Evolutionary conservation across 345 rosid genomes (phyloP).

Genomic region (Eucalyptus cladocalyx): DNA sequence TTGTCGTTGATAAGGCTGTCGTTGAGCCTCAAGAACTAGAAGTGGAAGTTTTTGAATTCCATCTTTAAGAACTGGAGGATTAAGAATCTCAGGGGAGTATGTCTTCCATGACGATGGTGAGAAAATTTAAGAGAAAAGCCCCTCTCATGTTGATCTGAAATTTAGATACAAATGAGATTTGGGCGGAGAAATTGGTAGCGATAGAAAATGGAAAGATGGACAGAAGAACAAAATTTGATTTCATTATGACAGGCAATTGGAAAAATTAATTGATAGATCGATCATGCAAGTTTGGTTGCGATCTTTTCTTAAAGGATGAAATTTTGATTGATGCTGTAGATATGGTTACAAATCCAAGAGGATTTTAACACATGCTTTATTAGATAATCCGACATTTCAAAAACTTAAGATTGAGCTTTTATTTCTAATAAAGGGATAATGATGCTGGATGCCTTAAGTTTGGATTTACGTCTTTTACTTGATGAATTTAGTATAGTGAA

Average conservation of each 20-base stretch:
- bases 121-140: background rate
- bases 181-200: background rate
- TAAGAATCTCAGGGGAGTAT: background rate
- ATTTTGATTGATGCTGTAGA: background rate
- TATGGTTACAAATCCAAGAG: background rate
- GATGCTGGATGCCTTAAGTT: background rate
- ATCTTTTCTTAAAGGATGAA: background rate
- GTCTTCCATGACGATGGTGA: background rate
- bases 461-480: background rate
- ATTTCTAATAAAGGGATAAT: too few species aligned
- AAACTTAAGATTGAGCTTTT: background rate
- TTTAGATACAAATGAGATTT: background rate
- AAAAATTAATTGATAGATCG: background rate
- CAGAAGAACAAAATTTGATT: background rate
- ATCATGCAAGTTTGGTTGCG: background rate
- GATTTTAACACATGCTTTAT: too few species aligned
- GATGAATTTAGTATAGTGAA: background rate
- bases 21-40: background rate
- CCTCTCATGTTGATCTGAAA: background rate
- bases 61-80: background rate
- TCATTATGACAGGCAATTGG: background rate
- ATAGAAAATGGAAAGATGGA: background rate
- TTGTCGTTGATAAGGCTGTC: background rate
- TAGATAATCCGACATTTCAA: accelerated
- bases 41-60: background rate